These are phyloP conservation scores for Eucalyptus urophylla DNA, from an alignment of 345 rosid species.

Conservation along the genomic window DNA sequence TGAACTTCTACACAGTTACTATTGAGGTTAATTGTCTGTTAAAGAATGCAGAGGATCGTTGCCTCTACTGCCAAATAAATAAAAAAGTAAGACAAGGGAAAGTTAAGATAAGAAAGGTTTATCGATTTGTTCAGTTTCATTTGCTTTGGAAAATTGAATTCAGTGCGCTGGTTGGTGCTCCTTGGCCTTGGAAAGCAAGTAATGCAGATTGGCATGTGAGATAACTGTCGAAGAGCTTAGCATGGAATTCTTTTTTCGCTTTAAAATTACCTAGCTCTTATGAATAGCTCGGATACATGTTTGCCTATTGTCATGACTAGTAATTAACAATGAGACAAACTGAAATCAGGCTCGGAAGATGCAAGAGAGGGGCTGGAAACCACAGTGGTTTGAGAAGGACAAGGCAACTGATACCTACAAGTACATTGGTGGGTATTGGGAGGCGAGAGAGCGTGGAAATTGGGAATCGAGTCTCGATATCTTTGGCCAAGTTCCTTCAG, in stretches of 20 bases:
- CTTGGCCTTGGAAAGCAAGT: background rate
- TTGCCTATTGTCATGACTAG: background rate
- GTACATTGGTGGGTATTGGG: slow-evolving; percentile 92
- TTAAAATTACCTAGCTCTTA: background rate
- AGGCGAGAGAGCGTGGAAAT: slow-evolving; percentile 43
- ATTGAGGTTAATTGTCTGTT: background rate
- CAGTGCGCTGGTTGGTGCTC: background rate
- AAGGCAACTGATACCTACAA: slow-evolving; percentile 46
- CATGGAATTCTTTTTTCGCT: background rate
- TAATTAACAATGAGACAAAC: background rate
- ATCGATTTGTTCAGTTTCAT: background rate
- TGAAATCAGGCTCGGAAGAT: slow-evolving; percentile 72
- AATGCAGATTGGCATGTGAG: background rate
- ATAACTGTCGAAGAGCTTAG: background rate
- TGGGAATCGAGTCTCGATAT: slow-evolving; percentile 90
- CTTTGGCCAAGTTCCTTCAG: slow-evolving; percentile 73
- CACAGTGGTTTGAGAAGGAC: slow-evolving; percentile 84
- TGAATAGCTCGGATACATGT: background rate
- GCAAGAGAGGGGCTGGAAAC: slow-evolving; percentile 99
- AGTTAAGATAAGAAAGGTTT: background rate
- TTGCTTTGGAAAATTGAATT: background rate
- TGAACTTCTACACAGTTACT: background rate
- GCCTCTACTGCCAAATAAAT: background rate
- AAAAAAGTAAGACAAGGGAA: background rate
- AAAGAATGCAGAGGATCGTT: background rate